phyloP scores from a whole-genome alignment of 306 rosid species.

The Luffa acutangula region DNA sequence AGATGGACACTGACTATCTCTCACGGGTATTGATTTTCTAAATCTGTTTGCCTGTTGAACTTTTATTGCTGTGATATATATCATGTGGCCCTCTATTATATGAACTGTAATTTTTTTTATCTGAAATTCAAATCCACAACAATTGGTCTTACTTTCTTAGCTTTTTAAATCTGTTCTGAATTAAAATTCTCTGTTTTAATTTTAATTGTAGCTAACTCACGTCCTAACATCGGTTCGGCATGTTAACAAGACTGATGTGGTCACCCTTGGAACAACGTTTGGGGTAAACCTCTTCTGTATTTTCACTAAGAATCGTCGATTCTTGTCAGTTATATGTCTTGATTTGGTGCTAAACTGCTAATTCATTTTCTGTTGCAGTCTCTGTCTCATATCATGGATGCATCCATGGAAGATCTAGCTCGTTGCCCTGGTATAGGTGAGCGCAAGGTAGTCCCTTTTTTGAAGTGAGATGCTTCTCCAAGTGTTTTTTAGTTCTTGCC shows the following conservation, averaged over 20 bases:
- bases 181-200: slow-evolving; percentile 12
- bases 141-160: not conserved
- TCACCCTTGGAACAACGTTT: slow-evolving; percentile 87
- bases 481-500: not conserved
- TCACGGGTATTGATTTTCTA: slow-evolving; percentile 50
- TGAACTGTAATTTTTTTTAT: not conserved
- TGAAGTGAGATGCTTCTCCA: not conserved
- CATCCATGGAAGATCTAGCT: slow-evolving; percentile 97
- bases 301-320: not conserved
- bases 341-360: slow-evolving; percentile 4
- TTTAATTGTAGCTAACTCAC: slow-evolving; percentile 54
- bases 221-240: slow-evolving; percentile 68
- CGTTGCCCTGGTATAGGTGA: slow-evolving; percentile 99
- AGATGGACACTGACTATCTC: slow-evolving; percentile 88
- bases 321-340: not conserved
- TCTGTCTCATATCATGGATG: slow-evolving; percentile 85
- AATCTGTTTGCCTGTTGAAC: not conserved
- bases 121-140: not conserved
- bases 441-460: slow-evolving; percentile 59
- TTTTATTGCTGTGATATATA: slow-evolving; percentile 1
- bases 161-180: not conserved
- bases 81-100: not conserved
- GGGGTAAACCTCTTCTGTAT: slow-evolving; percentile 48
- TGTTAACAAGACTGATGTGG: slow-evolving; percentile 94
- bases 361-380: slow-evolving; percentile 42